A percentile compares a stretch with the other conserved stretches of the same genome.
Conservation (phyloP, 352 stramenopile species). For the Plasmopara halstedii region DNA sequence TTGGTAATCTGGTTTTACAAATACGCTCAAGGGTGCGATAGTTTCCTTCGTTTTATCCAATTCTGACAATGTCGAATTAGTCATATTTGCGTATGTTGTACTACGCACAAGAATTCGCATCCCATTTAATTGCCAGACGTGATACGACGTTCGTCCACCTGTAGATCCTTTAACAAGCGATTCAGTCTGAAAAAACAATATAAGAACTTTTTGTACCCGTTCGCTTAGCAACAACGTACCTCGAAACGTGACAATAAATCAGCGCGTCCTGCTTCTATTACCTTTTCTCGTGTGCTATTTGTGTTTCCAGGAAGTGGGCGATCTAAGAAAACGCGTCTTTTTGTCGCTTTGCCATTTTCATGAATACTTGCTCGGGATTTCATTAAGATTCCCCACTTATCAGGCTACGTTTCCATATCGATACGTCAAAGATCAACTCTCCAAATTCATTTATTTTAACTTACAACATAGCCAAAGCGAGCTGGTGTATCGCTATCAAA, state of each 20-base stretch:
- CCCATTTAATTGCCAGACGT: not conserved
- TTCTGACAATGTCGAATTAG: not conserved
- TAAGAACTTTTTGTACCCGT: not conserved
- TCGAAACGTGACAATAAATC: slow-evolving; percentile 22
- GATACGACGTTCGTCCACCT: not conserved
- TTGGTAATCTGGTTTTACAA: slow-evolving; percentile 1
- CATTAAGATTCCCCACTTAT: slow-evolving; percentile 44
- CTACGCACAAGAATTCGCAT: not conserved
- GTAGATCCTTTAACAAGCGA: not conserved
- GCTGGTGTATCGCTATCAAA: slow-evolving; percentile 49
- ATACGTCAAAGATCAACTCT: not conserved
- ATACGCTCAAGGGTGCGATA: not conserved
- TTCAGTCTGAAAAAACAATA: slow-evolving; percentile 5
- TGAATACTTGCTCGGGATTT: slow-evolving; percentile 40
- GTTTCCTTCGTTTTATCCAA: not conserved
- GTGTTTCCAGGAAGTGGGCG: slow-evolving; percentile 21
- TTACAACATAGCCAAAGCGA: slow-evolving; percentile 21
- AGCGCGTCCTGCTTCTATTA: slow-evolving; percentile 17
- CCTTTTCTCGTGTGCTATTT: slow-evolving; percentile 27
- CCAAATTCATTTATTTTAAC: not conserved
- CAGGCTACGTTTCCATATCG: slow-evolving; percentile 15
- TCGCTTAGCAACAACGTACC: slow-evolving; percentile 7
- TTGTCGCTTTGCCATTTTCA: slow-evolving; percentile 10
- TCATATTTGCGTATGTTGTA: not conserved
- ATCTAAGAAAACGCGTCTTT: slow-evolving; percentile 58